Percentiles rank a stretch among this genome's conserved stretches.
Evolutionary conservation across 176 grass and related monocot species (phyloP).

Genomic region (Leersia perrieri): DNA sequence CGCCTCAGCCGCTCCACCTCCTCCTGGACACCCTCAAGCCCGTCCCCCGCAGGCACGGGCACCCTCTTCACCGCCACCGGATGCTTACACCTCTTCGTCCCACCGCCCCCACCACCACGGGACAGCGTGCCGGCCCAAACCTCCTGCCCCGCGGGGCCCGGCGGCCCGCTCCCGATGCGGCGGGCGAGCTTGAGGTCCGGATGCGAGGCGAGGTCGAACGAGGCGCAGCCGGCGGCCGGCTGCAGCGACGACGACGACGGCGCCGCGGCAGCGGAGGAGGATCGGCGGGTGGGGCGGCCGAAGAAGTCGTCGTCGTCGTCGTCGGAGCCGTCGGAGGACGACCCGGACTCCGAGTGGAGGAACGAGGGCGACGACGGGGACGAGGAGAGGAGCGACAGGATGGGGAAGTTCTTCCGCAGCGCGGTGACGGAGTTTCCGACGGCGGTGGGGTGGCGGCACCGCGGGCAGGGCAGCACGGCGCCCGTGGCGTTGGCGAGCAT

Average conservation of each 20-base stretch:
- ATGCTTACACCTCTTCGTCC: slow-evolving; percentile 70
- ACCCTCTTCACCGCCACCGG: slow-evolving; percentile 89
- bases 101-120: slow-evolving; percentile 23
- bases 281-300: slow-evolving; percentile 10
- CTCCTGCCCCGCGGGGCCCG: slow-evolving; percentile 66
- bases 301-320: slow-evolving; percentile 73
- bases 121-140: slow-evolving; percentile 72
- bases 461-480: slow-evolving; percentile 70
- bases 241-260: slow-evolving; percentile 12
- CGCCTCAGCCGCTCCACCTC: slow-evolving; percentile 75
- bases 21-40: slow-evolving; percentile 56
- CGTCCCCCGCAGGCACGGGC: slow-evolving; percentile 50
- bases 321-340: slow-evolving; percentile 25
- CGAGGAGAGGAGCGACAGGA: slow-evolving; percentile 76
- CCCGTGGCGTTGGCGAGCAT: slow-evolving; percentile 67
- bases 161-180: slow-evolving; percentile 58
- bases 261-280: not conserved
- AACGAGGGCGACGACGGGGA: slow-evolving; percentile 76
- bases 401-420: slow-evolving; percentile 90
- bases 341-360: slow-evolving; percentile 49
- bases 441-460: slow-evolving; percentile 83
- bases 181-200: slow-evolving; percentile 72
- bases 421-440: slow-evolving; percentile 91
- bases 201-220: slow-evolving; percentile 74
- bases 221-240: slow-evolving; percentile 32